These are phyloP conservation scores for Sordariomycetes sp. DNA, from an alignment of 2,329 filamentous ascomycete genomes.

Conservation along the genomic window DNA sequence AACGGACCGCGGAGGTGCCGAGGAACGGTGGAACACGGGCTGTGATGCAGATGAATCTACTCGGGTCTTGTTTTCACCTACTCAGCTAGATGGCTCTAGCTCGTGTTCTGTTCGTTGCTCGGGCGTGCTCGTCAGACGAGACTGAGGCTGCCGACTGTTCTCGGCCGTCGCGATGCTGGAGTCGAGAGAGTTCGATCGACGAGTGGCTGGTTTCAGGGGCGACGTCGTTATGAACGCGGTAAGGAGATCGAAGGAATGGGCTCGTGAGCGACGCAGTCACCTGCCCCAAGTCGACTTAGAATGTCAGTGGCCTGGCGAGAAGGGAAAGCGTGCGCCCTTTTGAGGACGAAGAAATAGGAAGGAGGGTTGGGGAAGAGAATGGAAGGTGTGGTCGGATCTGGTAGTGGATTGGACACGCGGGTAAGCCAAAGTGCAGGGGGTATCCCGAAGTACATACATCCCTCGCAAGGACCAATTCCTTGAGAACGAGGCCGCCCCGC, in stretches of 20 bases:
- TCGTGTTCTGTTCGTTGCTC: background rate
- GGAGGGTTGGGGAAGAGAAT: background rate
- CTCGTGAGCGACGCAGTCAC: background rate
- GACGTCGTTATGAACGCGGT: background rate
- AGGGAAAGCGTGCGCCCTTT: background rate
- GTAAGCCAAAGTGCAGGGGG: background rate
- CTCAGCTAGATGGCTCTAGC: background rate
- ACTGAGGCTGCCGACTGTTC: background rate
- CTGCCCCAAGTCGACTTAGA: background rate
- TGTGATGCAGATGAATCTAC: background rate
- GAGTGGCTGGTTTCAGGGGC: background rate
- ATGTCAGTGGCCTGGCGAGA: background rate
- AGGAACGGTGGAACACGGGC: background rate
- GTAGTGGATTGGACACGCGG: background rate
- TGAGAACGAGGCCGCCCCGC: background rate
- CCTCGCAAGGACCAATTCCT: background rate
- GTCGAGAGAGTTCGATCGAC: background rate
- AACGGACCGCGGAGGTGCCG: background rate
- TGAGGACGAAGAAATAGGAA: background rate
- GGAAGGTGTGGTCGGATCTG: background rate
- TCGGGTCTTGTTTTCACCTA: background rate
- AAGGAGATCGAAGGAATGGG: background rate
- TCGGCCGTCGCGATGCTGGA: background rate
- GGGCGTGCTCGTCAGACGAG: background rate
- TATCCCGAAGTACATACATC: no score